Evolutionary conservation across 805 yeast genomes (phyloP), one percentile per base, ranked within the genome.

Genomic region (Citeromyces nyonsensis): DNA sequence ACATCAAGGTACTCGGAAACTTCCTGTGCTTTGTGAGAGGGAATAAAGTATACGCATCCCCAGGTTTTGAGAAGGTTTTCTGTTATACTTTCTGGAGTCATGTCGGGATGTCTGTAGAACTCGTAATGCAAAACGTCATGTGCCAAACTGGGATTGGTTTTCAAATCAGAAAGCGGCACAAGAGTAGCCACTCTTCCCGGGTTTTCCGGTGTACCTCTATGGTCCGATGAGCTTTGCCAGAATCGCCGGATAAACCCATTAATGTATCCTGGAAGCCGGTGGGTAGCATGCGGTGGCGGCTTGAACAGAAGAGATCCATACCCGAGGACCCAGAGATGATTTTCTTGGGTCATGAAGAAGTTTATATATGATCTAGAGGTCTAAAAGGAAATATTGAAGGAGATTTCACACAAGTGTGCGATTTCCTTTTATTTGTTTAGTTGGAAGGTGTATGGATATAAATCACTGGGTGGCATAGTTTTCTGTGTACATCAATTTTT

Each of bases 141-240:
- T 25, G 59, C 56, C 35, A 73, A 65, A 3, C 34, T 41, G 0
- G 41, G 36, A 37, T 69, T 58, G 3, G 43, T 33, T 15, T 66
- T 47, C 11, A 79, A 60, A 36, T 71, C 73, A 6, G 65, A 63
- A 29, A 67, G 57, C 7, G 85, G 68, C 1, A 86, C 60, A 30
- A 86, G 56, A 0, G 96, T 86, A 7, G 70, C 95, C 2, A 86
- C 96, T 24, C 96, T 54, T 1, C 97, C 97, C 1, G 94, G 94
- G n/a, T 55, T 48, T 35, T 70, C 81, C 0, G 83, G 84, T 0
- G 93, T 79, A 1, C 96, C 96, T 33, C 96, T 56, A 51, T 88
- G 95, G 49, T 86, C 96, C 15, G 76, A 71, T 8, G 91, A 77
- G 25, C 82, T 68, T 51, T 86, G 96, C 95, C 95, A 86, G 48